Percentiles rank a stretch among this genome's conserved stretches.
Conservation (phyloP, 2,329 filamentous ascomycete genomes). For the Pseudocercospora crystallina region DNA sequence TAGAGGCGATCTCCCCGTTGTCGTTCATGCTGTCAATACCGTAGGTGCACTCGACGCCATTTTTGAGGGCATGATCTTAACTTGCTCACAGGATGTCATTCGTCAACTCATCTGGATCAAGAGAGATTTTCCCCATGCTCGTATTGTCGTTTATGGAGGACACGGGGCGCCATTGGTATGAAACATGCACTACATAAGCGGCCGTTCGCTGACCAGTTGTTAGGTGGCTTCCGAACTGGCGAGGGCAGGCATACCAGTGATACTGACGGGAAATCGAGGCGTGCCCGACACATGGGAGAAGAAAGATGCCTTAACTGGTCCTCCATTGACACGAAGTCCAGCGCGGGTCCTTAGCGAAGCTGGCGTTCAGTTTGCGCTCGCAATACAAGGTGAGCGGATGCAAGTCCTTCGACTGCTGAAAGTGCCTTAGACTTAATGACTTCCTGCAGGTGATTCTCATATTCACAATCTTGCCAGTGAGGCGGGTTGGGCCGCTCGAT, state of each 20-base stretch:
- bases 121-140: background rate
- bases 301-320: constrained; percentile 5
- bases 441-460: background rate
- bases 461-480: constrained; percentile 4
- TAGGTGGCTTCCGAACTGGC: background rate
- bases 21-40: constrained; percentile 4
- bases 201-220: no score
- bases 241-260: background rate
- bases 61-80: no score
- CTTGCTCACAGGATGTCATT: background rate
- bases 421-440: background rate
- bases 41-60: background rate
- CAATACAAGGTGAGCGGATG: background rate
- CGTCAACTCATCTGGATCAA: constrained; percentile 7
- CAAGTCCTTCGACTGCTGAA: background rate
- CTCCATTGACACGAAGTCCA: constrained; percentile 3
- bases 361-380: constrained; percentile 3
- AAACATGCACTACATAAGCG: no score
- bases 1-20: background rate
- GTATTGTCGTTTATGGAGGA: constrained; percentile 1
- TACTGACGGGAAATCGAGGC: constrained; percentile 1
- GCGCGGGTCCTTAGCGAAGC: constrained; percentile 3
- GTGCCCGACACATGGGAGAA: constrained; percentile 6
- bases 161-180: background rate
- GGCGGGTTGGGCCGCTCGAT: constrained; percentile 5